A percentile compares a stretch with the other conserved stretches of the same genome.
phyloP scores from a whole-genome alignment of 768 basidiomycete genomes.

The Boletus pseudo-olivaceus region DNA sequence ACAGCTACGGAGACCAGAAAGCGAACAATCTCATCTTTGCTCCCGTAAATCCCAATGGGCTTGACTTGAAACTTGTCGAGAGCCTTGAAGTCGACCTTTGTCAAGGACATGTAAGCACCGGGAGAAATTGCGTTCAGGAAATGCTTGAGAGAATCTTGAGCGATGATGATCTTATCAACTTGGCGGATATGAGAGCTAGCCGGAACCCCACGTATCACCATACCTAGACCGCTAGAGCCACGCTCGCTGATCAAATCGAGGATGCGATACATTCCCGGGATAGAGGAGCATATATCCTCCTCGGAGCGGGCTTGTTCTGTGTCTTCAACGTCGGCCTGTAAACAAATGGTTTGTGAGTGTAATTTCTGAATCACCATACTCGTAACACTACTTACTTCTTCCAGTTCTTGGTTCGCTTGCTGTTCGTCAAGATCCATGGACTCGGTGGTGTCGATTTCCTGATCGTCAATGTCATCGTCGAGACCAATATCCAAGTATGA shows the following conservation, averaged over 20 bases:
- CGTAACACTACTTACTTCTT: slow-evolving; percentile 9
- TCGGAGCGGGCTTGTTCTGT: slow-evolving; percentile 9
- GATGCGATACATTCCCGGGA: slow-evolving; percentile 49
- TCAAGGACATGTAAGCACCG: slow-evolving; percentile 50
- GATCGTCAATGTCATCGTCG: slow-evolving; percentile 11
- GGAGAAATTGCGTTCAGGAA: slow-evolving; percentile 50
- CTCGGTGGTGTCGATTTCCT: slow-evolving; percentile 11
- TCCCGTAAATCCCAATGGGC: slow-evolving; percentile 57
- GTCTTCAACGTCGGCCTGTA: slow-evolving; percentile 18
- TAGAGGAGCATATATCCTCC: slow-evolving; percentile 26
- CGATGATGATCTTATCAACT: slow-evolving; percentile 66
- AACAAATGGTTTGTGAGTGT: background rate
- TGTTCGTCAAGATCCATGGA: slow-evolving; percentile 15
- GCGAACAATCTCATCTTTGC: slow-evolving; percentile 45
- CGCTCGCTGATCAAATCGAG: slow-evolving; percentile 52
- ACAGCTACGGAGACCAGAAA: slow-evolving; percentile 40
- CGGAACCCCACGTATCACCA: background rate
- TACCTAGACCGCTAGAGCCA: slow-evolving; percentile 51
- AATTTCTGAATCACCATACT: background rate
- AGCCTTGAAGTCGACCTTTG: slow-evolving; percentile 53
- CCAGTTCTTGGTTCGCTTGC: slow-evolving; percentile 6
- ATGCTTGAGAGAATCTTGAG: slow-evolving; percentile 45
- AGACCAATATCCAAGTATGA: slow-evolving; percentile 20
- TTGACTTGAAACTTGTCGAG: slow-evolving; percentile 45
- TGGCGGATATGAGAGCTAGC: slow-evolving; percentile 1